phyloP scores from a whole-genome alignment of 108 stramenopile genomes.

The Skeletonema costatum region DNA sequence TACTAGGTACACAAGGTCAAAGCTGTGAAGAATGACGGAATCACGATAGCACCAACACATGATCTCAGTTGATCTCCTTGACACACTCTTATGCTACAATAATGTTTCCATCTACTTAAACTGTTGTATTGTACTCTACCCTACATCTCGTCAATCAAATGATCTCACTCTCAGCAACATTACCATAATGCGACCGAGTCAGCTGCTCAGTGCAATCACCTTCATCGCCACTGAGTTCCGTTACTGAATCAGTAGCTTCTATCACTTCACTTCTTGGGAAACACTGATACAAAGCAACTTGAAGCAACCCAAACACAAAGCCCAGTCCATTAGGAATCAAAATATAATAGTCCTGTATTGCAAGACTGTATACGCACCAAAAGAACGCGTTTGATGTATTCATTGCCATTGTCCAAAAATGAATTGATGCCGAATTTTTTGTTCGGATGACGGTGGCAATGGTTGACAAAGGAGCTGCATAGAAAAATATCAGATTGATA shows the following conservation, averaged over 20 bases:
- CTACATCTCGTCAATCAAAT: not conserved
- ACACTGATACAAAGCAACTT: slow-evolving; percentile 50
- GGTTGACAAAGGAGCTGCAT: slow-evolving; percentile 43
- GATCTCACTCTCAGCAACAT: not conserved
- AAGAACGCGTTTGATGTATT: slow-evolving; percentile 72
- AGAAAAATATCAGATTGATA: slow-evolving; percentile 46
- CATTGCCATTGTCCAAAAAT: slow-evolving; percentile 74
- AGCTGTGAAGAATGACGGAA: slow-evolving; percentile 13
- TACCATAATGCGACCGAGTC: not conserved
- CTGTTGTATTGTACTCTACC: not conserved
- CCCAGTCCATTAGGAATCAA: slow-evolving; percentile 79
- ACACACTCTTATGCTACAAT: not conserved
- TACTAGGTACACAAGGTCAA: slow-evolving; percentile 33
- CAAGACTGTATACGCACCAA: slow-evolving; percentile 75
- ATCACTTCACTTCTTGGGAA: slow-evolving; percentile 13
- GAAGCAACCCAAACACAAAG: slow-evolving; percentile 58
- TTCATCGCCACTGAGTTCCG: not conserved
- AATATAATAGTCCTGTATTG: slow-evolving; percentile 70
- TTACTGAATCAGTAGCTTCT: slow-evolving; percentile 1
- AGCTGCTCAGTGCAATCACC: slow-evolving; percentile 6
- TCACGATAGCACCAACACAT: not conserved
- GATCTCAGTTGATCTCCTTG: not conserved
- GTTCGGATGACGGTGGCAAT: slow-evolving; percentile 29
- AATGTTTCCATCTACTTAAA: not conserved
- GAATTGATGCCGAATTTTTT: slow-evolving; percentile 59